Evolutionary conservation across 225 moss, liverwort and hornwort species (phyloP).

Genomic region (Lunularia cruciata): DNA sequence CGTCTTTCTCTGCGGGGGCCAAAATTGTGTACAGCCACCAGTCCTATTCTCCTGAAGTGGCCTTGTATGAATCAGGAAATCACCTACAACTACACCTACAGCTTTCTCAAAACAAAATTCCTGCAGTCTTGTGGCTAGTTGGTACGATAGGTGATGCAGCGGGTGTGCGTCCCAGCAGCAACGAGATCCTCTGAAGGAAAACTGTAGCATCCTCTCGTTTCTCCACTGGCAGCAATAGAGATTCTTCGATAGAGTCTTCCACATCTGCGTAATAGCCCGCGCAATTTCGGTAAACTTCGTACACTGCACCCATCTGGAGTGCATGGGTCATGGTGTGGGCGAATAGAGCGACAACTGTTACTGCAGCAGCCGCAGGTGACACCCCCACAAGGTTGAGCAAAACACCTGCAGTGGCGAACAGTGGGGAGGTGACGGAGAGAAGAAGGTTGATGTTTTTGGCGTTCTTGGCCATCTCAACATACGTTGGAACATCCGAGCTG

Average conservation of each 20-base stretch:
- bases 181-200: constrained; percentile 20
- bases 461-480: constrained; percentile 37
- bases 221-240: constrained; percentile 19
- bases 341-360: constrained; percentile 21
- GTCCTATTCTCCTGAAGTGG: too few relatives aligned
- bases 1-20: too few relatives aligned
- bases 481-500: constrained; percentile 42
- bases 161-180: constrained; percentile 19
- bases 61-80: too few relatives aligned
- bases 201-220: constrained; percentile 24
- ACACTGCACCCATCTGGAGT: constrained; percentile 28
- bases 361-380: constrained; percentile 13
- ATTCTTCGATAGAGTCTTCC: constrained; percentile 23
- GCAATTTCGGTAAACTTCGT: constrained; percentile 31
- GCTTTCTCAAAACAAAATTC: constrained; percentile 27
- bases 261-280: constrained; percentile 35
- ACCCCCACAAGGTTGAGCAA: constrained; percentile 2
- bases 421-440: constrained; percentile 36
- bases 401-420: constrained; percentile 30
- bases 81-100: too few relatives aligned
- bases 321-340: constrained; percentile 22
- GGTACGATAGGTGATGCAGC: neutral
- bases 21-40: too few relatives aligned
- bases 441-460: constrained; percentile 37
- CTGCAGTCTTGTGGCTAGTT: constrained; percentile 15